Evolutionary conservation across 345 rosid genomes (phyloP), one percentile per base, ranked within the genome.

Genomic region (Eucalyptus cladocalyx): DNA sequence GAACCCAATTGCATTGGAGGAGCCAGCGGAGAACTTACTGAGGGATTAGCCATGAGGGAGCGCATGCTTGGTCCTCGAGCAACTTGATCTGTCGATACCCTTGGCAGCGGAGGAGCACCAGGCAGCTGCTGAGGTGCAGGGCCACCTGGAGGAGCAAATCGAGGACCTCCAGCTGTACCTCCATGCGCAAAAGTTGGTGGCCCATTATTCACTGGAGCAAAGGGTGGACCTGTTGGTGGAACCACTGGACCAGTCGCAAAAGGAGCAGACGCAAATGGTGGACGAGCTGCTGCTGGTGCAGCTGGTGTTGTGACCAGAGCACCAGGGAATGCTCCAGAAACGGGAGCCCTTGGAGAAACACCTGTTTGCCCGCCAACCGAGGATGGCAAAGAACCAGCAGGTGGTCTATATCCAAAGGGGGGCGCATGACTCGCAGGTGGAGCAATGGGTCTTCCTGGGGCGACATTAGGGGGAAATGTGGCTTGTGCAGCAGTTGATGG

Each of bases 381-480:
- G 50, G 95, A 90, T 23, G 94, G 93, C 83, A 94, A 87, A 16
- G 95, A 91, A 28, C 94, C 80, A 28, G 95, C 92, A 67, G 94
- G 93, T 3, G 95, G 96, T 90, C 99, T 93, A 80, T 94, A 90
- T 45, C 95, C 96, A 92, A 95, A 94, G 6, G 94, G 93, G 48
- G 93, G 88, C 28, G 96, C 93, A 89, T 93, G 97, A 53, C 90
- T 91, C 19, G 90, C 90, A 87, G 96, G 95, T 2, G 90, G 95
- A 45, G 94, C 97, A 80, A 92, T 88, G 3, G 97, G 97, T 91
- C 98, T 95, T 28, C 93, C 95, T 0, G 93, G 88, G 53, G 93
- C 92, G 83, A 89, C 89, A 92, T 93, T 95, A 69, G 92, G 91
- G 5, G 95, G 92, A 62, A 93, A 85, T 86, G 94, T 91, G 8